Percentiles rank a stretch among this genome's conserved stretches.
These are phyloP conservation scores for Irpex sp. DNA, from an alignment of 1,284 basidiomycete genomes.

Conservation along the genomic window DNA sequence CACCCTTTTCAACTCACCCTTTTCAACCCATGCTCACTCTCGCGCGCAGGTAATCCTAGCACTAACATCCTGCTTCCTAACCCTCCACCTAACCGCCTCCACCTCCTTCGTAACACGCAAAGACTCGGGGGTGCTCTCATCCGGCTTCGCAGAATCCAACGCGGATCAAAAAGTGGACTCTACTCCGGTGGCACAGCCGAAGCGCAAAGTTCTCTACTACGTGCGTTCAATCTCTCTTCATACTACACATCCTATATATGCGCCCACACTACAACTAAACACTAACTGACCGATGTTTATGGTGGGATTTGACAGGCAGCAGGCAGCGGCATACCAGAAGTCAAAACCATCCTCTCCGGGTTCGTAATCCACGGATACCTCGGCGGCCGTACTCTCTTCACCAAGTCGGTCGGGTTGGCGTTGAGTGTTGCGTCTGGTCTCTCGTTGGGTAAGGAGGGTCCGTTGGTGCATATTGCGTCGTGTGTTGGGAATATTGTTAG, in stretches of 20 bases:
- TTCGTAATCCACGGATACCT: constrained; percentile 98
- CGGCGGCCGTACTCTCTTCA: constrained; percentile 83
- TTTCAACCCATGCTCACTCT: background rate
- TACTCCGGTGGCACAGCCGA: constrained; percentile 25
- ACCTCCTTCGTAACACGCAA: constrained; percentile 84
- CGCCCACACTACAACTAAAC: too few relatives aligned
- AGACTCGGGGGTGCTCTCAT: constrained; percentile 69
- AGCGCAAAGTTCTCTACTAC: constrained; percentile 78
- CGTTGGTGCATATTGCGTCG: constrained; percentile 93
- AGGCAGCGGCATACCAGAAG: constrained; percentile 94
- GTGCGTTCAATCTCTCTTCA: constrained; percentile 36
- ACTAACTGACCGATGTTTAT: too few relatives aligned
- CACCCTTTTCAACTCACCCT: too few relatives aligned
- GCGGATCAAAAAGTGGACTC: constrained; percentile 22
- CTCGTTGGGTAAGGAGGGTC: constrained; percentile 92
- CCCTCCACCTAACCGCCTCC: constrained; percentile 83
- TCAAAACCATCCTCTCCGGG: constrained; percentile 95
- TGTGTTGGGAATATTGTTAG: constrained; percentile 95
- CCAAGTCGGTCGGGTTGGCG: constrained; percentile 87
- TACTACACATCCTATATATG: background rate
- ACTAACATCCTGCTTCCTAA: constrained; percentile 68
- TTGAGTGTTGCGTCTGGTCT: constrained; percentile 90
- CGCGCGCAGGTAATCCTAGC: constrained; percentile 68
- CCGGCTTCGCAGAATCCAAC: constrained; percentile 35
- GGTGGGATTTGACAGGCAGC: constrained; percentile 61